Percentiles rank a stretch among this genome's conserved stretches.
Conservation (phyloP, 805 yeast genomes). For the Pichia eremophila region DNA sequence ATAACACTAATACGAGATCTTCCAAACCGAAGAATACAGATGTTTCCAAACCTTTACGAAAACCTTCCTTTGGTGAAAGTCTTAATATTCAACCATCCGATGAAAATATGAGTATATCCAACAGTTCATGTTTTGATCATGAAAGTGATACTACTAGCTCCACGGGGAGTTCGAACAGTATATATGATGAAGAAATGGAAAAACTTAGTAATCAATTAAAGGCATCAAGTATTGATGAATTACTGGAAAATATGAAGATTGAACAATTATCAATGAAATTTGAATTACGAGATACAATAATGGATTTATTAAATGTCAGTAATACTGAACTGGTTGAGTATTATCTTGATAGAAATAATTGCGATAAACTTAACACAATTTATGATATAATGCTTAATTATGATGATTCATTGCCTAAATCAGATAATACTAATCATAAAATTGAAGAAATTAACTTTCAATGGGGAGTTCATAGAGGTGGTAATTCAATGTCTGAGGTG, state of each 20-base stretch:
- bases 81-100: too few relatives aligned
- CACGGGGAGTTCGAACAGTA: not conserved
- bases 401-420: slow-evolving; percentile 10
- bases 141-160: too few relatives aligned
- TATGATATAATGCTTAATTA: slow-evolving; percentile 14
- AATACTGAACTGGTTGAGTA: slow-evolving; percentile 8
- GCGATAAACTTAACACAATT: slow-evolving; percentile 10
- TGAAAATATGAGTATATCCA: too few relatives aligned
- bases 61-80: too few relatives aligned
- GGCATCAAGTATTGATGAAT: not conserved
- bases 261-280: slow-evolving; percentile 1
- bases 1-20: too few relatives aligned
- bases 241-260: slow-evolving; percentile 6
- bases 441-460: not conserved
- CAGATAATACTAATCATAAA: not conserved
- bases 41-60: too few relatives aligned
- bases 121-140: too few relatives aligned
- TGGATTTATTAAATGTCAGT: slow-evolving; percentile 2
- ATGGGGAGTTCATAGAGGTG: too few relatives aligned
- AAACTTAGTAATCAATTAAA: slow-evolving; percentile 7
- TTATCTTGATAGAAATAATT: slow-evolving; percentile 9
- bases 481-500: not conserved
- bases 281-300: slow-evolving; percentile 12
- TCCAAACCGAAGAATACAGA: too few relatives aligned
- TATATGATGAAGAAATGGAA: not conserved